Evolutionary conservation across 2,329 filamentous ascomycete species (phyloP).

Genomic region (Alternaria atra): DNA sequence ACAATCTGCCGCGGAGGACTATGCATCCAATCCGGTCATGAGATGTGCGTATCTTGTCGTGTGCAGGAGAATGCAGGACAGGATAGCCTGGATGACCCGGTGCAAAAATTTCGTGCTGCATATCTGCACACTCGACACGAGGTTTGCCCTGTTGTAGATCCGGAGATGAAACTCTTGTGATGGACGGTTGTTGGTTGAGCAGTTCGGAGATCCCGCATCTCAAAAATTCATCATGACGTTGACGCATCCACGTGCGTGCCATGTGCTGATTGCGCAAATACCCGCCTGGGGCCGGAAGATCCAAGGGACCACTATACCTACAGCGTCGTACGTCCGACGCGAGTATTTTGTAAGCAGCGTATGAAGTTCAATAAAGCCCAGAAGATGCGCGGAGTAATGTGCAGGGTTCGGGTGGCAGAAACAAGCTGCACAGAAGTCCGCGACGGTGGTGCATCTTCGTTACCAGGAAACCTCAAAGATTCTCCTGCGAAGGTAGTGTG

Average conservation of each 20-base stretch:
- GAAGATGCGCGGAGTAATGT: not conserved
- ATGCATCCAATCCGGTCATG: not conserved
- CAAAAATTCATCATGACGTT: constrained; percentile 14
- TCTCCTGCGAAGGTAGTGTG: not conserved
- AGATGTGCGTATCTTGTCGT: constrained; percentile 1
- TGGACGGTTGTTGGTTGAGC: constrained; percentile 3
- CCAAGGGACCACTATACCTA: constrained; percentile 3
- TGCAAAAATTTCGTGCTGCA: not conserved
- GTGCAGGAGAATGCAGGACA: constrained; percentile 3
- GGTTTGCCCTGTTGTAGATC: constrained; percentile 7
- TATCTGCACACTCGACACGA: not conserved
- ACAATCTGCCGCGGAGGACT: constrained; percentile 2
- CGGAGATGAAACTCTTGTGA: constrained; percentile 5
- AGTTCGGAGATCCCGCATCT: constrained; percentile 6
- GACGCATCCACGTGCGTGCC: constrained; percentile 17
- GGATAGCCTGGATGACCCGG: not conserved
- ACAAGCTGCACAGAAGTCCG: not conserved
- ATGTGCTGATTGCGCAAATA: constrained; percentile 16
- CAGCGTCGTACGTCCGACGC: constrained; percentile 4
- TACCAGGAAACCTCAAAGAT: constrained; percentile 1
- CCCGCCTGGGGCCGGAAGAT: constrained; percentile 18
- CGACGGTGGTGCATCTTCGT: not conserved
- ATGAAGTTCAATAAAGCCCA: not conserved
- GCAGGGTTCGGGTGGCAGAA: not conserved
- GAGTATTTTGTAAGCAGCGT: not conserved